These are phyloP conservation scores for Metschnikowia colocasiae DNA, from an alignment of 805 yeast species.

Conservation along the genomic window DNA sequence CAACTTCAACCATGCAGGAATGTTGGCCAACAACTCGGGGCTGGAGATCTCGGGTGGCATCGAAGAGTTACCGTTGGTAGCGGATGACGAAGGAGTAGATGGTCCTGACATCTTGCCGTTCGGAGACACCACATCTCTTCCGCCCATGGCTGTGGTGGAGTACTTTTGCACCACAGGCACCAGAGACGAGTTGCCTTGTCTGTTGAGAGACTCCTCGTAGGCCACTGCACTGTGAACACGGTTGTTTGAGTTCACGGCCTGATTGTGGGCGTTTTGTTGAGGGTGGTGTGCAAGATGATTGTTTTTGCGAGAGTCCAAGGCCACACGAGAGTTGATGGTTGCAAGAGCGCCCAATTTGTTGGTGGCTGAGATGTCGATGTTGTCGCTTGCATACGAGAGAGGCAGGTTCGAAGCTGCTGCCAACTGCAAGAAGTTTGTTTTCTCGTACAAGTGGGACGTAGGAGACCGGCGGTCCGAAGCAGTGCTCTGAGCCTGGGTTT, in stretches of 20 bases:
- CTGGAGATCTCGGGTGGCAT: constrained; percentile 43
- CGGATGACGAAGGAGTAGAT: constrained; percentile 8
- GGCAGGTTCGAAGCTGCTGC: constrained; percentile 24
- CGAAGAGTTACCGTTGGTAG: constrained; percentile 19
- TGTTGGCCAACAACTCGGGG: constrained; percentile 57
- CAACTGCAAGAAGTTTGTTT: constrained; percentile 40
- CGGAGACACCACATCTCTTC: constrained; percentile 7
- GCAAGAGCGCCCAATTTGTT: constrained; percentile 64
- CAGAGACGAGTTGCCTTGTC: constrained; percentile 35
- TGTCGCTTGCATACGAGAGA: constrained; percentile 14
- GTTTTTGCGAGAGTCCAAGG: constrained; percentile 40
- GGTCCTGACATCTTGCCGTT: constrained; percentile 11
- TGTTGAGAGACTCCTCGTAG: constrained; percentile 35
- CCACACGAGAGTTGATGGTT: constrained; percentile 57
- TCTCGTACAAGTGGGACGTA: constrained; percentile 40
- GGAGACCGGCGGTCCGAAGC: constrained; percentile 36
- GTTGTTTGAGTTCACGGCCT: constrained; percentile 2
- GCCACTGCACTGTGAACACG: constrained; percentile 8
- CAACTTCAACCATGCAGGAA: constrained; percentile 90
- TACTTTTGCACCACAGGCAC: constrained; percentile 29
- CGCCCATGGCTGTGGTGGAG: constrained; percentile 11
- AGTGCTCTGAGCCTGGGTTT: background rate
- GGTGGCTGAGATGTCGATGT: constrained; percentile 36
- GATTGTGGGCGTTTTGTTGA: constrained; percentile 1
- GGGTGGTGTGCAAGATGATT: constrained; percentile 4